A percentile compares a stretch with the other conserved stretches of the same genome.
Evolutionary conservation across 257 asterid species (phyloP).

Genomic region (Buddleja alternifolia): DNA sequence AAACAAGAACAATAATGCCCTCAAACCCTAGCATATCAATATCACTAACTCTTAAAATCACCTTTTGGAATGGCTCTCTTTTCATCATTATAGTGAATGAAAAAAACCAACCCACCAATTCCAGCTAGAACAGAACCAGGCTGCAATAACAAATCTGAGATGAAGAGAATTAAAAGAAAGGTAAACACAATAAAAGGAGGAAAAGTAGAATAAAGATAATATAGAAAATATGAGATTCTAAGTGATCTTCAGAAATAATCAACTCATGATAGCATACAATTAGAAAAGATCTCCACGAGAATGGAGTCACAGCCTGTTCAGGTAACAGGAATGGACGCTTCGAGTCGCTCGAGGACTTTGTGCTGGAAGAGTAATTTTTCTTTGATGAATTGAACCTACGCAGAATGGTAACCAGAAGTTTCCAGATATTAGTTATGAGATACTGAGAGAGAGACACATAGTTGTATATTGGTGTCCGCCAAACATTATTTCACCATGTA

Average conservation of each 20-base stretch:
- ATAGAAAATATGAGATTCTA: slow-evolving; percentile 25
- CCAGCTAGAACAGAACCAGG: slow-evolving; percentile 80
- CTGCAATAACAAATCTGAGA: slow-evolving; percentile 66
- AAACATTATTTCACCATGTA: neutral
- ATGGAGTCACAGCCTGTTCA: slow-evolving; percentile 38
- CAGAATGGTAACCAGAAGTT: slow-evolving; percentile 16
- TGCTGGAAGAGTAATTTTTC: slow-evolving; percentile 42
- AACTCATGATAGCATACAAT: slow-evolving; percentile 55
- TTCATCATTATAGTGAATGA: slow-evolving; percentile 85
- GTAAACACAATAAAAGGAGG: slow-evolving; percentile 14
- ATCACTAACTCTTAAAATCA: slow-evolving; percentile 22
- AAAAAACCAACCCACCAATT: slow-evolving; percentile 61
- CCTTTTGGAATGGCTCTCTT: slow-evolving; percentile 90
- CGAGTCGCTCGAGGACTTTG: slow-evolving; percentile 30
- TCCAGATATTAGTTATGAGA: slow-evolving; percentile 2
- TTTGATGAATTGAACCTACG: slow-evolving; percentile 44
- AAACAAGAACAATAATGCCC: neutral
- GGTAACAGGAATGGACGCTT: slow-evolving; percentile 41
- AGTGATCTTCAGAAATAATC: slow-evolving; percentile 33
- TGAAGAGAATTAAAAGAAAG: slow-evolving; percentile 35
- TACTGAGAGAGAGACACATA: neutral
- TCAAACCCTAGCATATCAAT: neutral
- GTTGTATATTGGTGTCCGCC: slow-evolving; percentile 8
- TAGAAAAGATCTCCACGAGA: slow-evolving; percentile 54
- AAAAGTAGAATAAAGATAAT: slow-evolving; percentile 16